phyloP scores from a whole-genome alignment of 2,329 filamentous ascomycete species.

The Xylaria sp. region DNA sequence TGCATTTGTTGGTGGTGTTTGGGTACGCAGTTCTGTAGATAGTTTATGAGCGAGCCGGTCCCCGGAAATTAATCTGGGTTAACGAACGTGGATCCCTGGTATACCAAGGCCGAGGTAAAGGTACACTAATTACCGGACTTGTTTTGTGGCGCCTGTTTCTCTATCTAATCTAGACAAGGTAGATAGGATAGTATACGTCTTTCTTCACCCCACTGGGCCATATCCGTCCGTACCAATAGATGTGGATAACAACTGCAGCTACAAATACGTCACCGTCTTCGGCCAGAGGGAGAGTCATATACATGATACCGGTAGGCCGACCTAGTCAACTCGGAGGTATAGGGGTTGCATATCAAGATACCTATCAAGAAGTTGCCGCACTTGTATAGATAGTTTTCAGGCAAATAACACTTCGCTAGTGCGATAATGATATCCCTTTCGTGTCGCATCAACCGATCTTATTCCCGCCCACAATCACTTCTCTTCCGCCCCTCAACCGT shows the following conservation, averaged over 20 bases:
- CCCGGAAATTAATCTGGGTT: neutral
- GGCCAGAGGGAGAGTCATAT: conserved; percentile 15
- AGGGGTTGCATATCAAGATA: neutral
- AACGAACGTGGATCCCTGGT: neutral
- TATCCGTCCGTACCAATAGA: neutral
- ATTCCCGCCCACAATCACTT: neutral
- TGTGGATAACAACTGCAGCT: neutral
- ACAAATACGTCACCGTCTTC: conserved; percentile 28
- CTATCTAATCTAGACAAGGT: neutral
- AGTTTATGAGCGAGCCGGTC: too few relatives aligned
- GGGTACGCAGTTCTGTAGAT: neutral
- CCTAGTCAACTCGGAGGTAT: neutral
- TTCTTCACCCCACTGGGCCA: neutral
- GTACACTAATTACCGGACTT: too few relatives aligned
- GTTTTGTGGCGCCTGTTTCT: too few relatives aligned
- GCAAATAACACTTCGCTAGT: neutral
- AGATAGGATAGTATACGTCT: too few relatives aligned
- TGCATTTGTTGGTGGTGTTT: neutral
- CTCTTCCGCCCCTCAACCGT: neutral
- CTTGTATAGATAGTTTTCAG: neutral
- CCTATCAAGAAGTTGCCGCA: neutral
- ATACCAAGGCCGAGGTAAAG: conserved; percentile 1
- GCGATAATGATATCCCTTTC: conserved; percentile 11
- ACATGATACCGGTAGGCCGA: neutral
- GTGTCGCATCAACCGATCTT: neutral